phyloP scores from a whole-genome alignment of 495 filamentous ascomycete genomes.

The Rusavskia elegans region DNA sequence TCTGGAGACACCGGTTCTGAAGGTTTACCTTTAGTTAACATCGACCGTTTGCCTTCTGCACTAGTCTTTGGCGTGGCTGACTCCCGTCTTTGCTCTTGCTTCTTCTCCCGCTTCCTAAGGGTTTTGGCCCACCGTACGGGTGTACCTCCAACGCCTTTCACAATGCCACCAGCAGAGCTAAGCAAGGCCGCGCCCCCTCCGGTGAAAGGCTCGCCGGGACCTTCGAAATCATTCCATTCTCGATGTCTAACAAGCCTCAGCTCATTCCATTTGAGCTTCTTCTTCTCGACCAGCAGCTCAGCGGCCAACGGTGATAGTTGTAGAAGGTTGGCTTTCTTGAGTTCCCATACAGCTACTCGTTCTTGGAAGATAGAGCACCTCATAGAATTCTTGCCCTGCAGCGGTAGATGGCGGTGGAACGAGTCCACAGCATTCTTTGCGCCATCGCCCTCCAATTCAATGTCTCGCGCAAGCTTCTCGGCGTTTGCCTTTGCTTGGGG shows the following conservation, averaged over 20 bases:
- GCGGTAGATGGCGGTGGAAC: constrained; percentile 49
- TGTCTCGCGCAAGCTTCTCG: constrained; percentile 40
- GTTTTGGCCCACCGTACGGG: constrained; percentile 39
- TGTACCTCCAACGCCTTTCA: constrained; percentile 40
- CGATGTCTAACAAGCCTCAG: constrained; percentile 49
- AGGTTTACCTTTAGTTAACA: not conserved
- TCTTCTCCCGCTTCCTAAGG: constrained; percentile 30
- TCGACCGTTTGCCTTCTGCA: not conserved
- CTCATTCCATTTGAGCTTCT: constrained; percentile 44
- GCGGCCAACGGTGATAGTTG: constrained; percentile 51
- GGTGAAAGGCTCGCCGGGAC: constrained; percentile 58
- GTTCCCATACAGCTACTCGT: constrained; percentile 49
- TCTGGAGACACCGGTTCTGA: not conserved
- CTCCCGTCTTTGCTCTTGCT: constrained; percentile 20
- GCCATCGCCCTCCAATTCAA: constrained; percentile 55
- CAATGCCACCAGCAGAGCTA: constrained; percentile 33
- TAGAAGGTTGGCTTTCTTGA: constrained; percentile 31
- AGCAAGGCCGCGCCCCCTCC: constrained; percentile 42
- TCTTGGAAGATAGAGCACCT: constrained; percentile 50
- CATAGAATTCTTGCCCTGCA: constrained; percentile 42
- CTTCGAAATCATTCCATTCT: constrained; percentile 70
- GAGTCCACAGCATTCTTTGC: constrained; percentile 52
- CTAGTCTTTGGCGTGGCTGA: constrained; percentile 1
- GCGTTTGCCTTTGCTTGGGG: constrained; percentile 40
- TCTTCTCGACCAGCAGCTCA: constrained; percentile 40